These are phyloP conservation scores for Starmerella floricola DNA, from an alignment of 805 yeast genomes.

Conservation along the genomic window DNA sequence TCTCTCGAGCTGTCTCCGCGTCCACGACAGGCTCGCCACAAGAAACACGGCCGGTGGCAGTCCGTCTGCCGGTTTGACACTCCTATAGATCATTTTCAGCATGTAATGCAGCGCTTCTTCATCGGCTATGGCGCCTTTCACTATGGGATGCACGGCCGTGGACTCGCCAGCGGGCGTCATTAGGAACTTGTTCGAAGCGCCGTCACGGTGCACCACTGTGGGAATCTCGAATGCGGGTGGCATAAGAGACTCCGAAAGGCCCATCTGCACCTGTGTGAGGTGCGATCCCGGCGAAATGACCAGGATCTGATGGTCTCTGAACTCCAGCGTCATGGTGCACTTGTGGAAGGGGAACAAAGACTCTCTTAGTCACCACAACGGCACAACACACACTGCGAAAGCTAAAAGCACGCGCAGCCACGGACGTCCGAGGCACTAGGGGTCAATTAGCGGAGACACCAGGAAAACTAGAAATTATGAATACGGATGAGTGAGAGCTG, in stretches of 20 bases:
- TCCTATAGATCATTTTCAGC: slow-evolving; percentile 39
- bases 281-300: slow-evolving; percentile 72
- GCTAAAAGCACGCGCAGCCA: too few species aligned
- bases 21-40: slow-evolving; percentile 58
- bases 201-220: slow-evolving; percentile 49
- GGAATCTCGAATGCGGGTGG: slow-evolving; percentile 71
- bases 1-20: slow-evolving; percentile 50
- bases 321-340: slow-evolving; percentile 23
- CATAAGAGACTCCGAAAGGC: slow-evolving; percentile 56
- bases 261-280: slow-evolving; percentile 64
- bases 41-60: slow-evolving; percentile 54
- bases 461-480: too few species aligned
- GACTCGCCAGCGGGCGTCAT: slow-evolving; percentile 32
- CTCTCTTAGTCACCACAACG: background rate
- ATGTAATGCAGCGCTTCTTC: slow-evolving; percentile 58
- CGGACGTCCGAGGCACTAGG: too few species aligned
- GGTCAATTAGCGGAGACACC: too few species aligned
- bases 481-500: too few species aligned
- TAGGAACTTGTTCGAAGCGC: slow-evolving; percentile 19
- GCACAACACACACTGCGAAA: too few species aligned
- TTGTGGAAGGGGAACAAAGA: background rate
- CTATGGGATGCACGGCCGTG: slow-evolving; percentile 49
- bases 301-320: slow-evolving; percentile 32
- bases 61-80: slow-evolving; percentile 32
- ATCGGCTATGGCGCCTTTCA: slow-evolving; percentile 51